Evolutionary conservation across 192 early-diverging fungal species (phyloP).

Genomic region (Coemansia furcata): DNA sequence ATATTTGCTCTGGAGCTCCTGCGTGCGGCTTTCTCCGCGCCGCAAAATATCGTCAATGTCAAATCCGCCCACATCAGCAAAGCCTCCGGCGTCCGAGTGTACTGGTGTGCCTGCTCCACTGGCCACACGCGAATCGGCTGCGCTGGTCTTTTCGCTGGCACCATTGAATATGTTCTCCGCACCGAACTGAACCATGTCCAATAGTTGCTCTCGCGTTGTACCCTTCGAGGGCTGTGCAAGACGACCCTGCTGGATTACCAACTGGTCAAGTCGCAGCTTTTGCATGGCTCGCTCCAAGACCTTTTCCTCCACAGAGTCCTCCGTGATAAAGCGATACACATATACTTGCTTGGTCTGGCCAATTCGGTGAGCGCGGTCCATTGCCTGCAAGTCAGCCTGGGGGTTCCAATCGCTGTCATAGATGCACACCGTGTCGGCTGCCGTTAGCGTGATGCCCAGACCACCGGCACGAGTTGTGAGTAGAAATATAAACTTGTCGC

Average conservation of each 20-base stretch:
- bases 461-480: constrained; percentile 97
- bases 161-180: constrained; percentile 80
- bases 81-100: constrained; percentile 44
- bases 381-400: constrained; percentile 87
- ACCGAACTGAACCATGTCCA: constrained; percentile 97
- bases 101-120: constrained; percentile 36
- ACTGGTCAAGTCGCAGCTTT: constrained; percentile 92
- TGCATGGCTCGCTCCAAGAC: constrained; percentile 96
- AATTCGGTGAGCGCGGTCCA: constrained; percentile 98
- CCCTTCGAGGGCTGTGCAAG: constrained; percentile 69
- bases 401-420: constrained; percentile 98
- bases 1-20: constrained; percentile 86
- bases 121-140: constrained; percentile 21
- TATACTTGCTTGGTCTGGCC: constrained; percentile 98
- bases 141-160: constrained; percentile 15
- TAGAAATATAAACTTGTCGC: constrained; percentile 94
- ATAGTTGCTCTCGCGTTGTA: constrained; percentile 55
- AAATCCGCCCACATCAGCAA: constrained; percentile 15
- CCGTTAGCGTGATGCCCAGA: constrained; percentile 94
- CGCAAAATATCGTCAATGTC: constrained; percentile 83
- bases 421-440: constrained; percentile 93
- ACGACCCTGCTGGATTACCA: constrained; percentile 98
- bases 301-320: constrained; percentile 97
- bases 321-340: constrained; percentile 94
- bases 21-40: constrained; percentile 84